Conservation (phyloP, 2,329 filamentous ascomycete species). For the Ophiosphaerella korrae region DNA sequence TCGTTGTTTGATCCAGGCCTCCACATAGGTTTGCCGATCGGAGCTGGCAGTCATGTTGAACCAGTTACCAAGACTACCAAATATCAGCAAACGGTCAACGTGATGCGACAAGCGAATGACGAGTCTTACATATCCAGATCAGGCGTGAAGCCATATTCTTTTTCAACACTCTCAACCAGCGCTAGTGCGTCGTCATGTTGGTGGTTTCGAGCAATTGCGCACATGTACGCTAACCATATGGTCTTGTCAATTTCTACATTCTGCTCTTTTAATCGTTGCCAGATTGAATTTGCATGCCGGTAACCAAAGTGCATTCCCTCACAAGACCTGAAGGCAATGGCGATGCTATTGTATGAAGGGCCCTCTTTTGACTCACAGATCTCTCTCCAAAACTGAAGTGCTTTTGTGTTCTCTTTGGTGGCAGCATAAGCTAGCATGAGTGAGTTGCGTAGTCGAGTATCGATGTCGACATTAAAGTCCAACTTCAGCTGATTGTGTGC, state of each 20-base stretch:
- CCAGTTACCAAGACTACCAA: conserved; percentile 69
- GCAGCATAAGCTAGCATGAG: conserved; percentile 85
- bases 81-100: conserved; percentile 14
- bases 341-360: conserved; percentile 79
- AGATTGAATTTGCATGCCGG: conserved; percentile 61
- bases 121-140: conserved; percentile 71
- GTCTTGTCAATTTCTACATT: conserved; percentile 76
- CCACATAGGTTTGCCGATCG: conserved; percentile 70
- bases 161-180: conserved; percentile 70
- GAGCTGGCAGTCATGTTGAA: conserved; percentile 74
- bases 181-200: conserved; percentile 70
- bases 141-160: conserved; percentile 69
- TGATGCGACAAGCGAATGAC: too few relatives aligned
- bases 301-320: conserved; percentile 62
- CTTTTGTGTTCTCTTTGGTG: conserved; percentile 68
- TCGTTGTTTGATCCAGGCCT: conserved; percentile 72
- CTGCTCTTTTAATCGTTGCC: conserved; percentile 72
- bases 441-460: conserved; percentile 78
- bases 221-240: conserved; percentile 78
- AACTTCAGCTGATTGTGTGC: conserved; percentile 95
- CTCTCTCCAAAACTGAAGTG: conserved; percentile 80
- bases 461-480: conserved; percentile 78
- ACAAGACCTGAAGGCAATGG: conserved; percentile 80
- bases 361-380: conserved; percentile 86
- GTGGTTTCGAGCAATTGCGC: conserved; percentile 74